Evolutionary conservation across 495 filamentous ascomycete species (phyloP), one percentile per base, ranked within the genome.

Genomic region (Penicillium atrosanguineum): DNA sequence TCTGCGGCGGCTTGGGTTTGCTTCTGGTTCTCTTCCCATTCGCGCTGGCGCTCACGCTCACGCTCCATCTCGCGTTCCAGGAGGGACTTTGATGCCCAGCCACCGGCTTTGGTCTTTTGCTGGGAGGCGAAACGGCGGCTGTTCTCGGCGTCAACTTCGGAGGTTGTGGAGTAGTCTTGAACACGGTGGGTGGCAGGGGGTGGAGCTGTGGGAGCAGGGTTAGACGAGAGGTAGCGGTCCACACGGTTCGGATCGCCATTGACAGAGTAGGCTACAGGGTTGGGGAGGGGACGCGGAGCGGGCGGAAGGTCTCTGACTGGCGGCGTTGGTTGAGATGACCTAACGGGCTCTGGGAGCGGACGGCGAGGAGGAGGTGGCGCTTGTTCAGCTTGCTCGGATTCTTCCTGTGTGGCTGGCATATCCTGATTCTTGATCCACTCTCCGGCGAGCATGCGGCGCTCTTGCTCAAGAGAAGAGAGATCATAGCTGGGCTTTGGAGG

Each of bases 21-120:
- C 52, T 86, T 81, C 71, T 97, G 94, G n/a, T 81, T 79, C 50
- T 93, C 88, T 61, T 97, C 94, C 94, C 94, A 98, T 61, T 98
- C 94, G 46, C 82, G 79, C 72, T 98, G 94, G 37, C 93, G 80
- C 67, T 95, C 89, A 11, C 95, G 82, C 71, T 98, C 94, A 57
- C 88, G 81, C 69, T 98, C 94, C 89, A 97, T 96, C 67, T 98
- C 94, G 19, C 91, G 85, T 70, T 96, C 91, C 1, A 97, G 79
- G 6, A 98, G 79, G 4, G 88, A 89, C 69, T 90, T 92, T 48
- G 80, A 79, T 1, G 87, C 87, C 86, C 87, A 89, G 0, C 86
- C 87, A 44, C 82, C 86, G 4, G 88, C 85, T 55, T 84, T 85
- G 42, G 87, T 90, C 70, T 88, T 84, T 45, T 76, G 67, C 58